phyloP scores from a whole-genome alignment of 768 basidiomycete species.

The Podaxis sp. region DNA sequence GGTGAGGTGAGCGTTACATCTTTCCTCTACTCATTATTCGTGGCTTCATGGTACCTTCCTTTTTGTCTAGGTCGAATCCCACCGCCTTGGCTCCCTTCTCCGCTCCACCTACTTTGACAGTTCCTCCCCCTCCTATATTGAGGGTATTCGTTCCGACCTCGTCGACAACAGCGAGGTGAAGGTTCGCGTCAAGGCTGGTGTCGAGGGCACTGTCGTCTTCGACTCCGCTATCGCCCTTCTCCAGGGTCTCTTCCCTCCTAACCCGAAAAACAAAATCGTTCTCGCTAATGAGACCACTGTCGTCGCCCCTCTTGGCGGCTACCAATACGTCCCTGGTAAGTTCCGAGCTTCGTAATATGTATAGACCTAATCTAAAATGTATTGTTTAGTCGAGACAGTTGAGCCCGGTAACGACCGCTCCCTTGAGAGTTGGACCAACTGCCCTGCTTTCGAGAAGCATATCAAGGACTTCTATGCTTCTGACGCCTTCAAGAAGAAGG shows the following conservation, averaged over 20 bases:
- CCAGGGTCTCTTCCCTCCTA: conserved; percentile 88
- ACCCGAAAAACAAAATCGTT: conserved; percentile 62
- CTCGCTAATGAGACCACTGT: conserved; percentile 79
- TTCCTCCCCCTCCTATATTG: conserved; percentile 68
- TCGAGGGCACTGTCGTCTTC: conserved; percentile 84
- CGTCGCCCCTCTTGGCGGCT: conserved; percentile 74
- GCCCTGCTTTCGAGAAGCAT: conserved; percentile 65
- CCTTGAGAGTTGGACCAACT: conserved; percentile 75
- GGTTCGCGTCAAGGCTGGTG: conserved; percentile 79
- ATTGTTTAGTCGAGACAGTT: conserved; percentile 69
- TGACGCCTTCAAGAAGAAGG: conserved; percentile 61
- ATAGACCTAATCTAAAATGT: not conserved
- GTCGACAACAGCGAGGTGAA: conserved; percentile 74
- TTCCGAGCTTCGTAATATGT: conserved; percentile 15
- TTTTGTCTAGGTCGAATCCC: conserved; percentile 57
- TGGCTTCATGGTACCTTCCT: conserved; percentile 10
- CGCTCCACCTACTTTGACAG: conserved; percentile 67
- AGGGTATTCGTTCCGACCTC: conserved; percentile 62
- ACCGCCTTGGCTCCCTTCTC: conserved; percentile 60
- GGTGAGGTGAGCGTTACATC: conserved; percentile 53
- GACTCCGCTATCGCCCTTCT: conserved; percentile 83
- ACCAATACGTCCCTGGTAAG: conserved; percentile 82
- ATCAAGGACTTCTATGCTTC: conserved; percentile 61
- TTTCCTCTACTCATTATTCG: not conserved
- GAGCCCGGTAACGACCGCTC: conserved; percentile 82